phyloP scores from a whole-genome alignment of 2,329 filamentous ascomycete genomes.

The Aspergillus niger region DNA sequence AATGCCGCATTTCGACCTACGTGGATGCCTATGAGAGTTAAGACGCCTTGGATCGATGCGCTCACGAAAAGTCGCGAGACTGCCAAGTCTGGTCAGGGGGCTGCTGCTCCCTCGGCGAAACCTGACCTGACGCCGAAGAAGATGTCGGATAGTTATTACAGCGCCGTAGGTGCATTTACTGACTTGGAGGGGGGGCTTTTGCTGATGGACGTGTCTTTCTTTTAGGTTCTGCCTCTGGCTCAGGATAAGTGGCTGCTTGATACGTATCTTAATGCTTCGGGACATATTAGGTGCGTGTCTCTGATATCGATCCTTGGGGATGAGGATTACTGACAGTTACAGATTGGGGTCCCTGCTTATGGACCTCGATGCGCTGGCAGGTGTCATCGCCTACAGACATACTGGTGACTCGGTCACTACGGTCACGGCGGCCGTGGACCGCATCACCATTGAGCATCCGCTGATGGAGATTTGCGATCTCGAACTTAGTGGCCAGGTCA shows the following conservation, averaged over 20 bases:
- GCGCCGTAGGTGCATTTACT: slow-evolving; percentile 54
- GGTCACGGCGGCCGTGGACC: slow-evolving; percentile 65
- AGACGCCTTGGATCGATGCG: slow-evolving; percentile 70
- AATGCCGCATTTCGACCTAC: slow-evolving; percentile 34
- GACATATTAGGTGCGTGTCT: slow-evolving; percentile 63
- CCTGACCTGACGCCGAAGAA: slow-evolving; percentile 65
- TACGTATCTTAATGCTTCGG: slow-evolving; percentile 74
- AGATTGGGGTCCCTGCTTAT: slow-evolving; percentile 73
- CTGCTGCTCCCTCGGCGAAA: slow-evolving; percentile 38
- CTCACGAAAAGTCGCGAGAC: slow-evolving; percentile 56
- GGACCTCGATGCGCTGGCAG: slow-evolving; percentile 77
- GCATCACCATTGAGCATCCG: slow-evolving; percentile 69
- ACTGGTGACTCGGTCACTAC: slow-evolving; percentile 65
- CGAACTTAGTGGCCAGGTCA: slow-evolving; percentile 68
- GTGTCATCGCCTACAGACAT: slow-evolving; percentile 74
- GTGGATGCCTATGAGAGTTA: slow-evolving; percentile 60
- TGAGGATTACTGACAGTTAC: slow-evolving; percentile 6
- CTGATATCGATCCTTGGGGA: not conserved
- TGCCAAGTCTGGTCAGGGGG: slow-evolving; percentile 29
- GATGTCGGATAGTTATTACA: slow-evolving; percentile 72
- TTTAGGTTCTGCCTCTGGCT: slow-evolving; percentile 65
- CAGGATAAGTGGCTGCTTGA: slow-evolving; percentile 77
- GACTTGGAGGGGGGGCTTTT: not conserved
- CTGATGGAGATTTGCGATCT: slow-evolving; percentile 77
- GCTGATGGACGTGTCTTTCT: slow-evolving; percentile 12